phyloP scores from a whole-genome alignment of 2,329 filamentous ascomycete species.

The Monilinia fructicola region DNA sequence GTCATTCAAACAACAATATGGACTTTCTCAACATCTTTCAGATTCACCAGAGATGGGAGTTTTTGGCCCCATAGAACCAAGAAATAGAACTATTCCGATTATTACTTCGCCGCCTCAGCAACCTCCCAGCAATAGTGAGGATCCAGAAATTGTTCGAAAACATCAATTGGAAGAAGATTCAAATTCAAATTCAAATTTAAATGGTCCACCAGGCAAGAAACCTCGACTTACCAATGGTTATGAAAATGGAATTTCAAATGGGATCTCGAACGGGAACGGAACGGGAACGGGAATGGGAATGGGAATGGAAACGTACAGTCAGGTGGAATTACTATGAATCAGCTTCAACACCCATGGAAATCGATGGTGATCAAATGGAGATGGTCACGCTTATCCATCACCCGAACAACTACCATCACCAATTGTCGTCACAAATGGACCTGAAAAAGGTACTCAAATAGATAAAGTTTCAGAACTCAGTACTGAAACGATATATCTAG shows the following conservation, averaged over 20 bases:
- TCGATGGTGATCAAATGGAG: slow-evolving; percentile 51
- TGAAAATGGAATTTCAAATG: slow-evolving; percentile 48
- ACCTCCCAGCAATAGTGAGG: slow-evolving; percentile 30
- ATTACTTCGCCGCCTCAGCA: background rate
- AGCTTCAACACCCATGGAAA: slow-evolving; percentile 47
- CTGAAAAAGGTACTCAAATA: slow-evolving; percentile 63
- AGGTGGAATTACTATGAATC: slow-evolving; percentile 43
- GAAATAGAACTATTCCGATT: slow-evolving; percentile 12
- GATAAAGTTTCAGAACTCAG: slow-evolving; percentile 63
- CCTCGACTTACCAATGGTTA: slow-evolving; percentile 62
- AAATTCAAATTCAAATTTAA: slow-evolving; percentile 45
- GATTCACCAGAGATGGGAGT: slow-evolving; percentile 30
- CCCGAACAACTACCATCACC: slow-evolving; percentile 54
- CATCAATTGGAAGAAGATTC: slow-evolving; percentile 38
- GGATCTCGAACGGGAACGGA: background rate
- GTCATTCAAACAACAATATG: slow-evolving; percentile 13
- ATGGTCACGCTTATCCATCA: slow-evolving; percentile 64
- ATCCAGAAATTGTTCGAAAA: slow-evolving; percentile 39
- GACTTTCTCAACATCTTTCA: slow-evolving; percentile 9
- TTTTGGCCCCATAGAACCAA: slow-evolving; percentile 35
- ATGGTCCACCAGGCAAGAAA: slow-evolving; percentile 58
- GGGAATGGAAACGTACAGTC: slow-evolving; percentile 48
- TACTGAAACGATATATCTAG: slow-evolving; percentile 60
- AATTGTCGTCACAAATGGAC: slow-evolving; percentile 57
- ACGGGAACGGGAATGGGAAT: slow-evolving; percentile 38